Conservation (phyloP, 2,329 filamentous ascomycete species). For the Paracamarosporium sp. region DNA sequence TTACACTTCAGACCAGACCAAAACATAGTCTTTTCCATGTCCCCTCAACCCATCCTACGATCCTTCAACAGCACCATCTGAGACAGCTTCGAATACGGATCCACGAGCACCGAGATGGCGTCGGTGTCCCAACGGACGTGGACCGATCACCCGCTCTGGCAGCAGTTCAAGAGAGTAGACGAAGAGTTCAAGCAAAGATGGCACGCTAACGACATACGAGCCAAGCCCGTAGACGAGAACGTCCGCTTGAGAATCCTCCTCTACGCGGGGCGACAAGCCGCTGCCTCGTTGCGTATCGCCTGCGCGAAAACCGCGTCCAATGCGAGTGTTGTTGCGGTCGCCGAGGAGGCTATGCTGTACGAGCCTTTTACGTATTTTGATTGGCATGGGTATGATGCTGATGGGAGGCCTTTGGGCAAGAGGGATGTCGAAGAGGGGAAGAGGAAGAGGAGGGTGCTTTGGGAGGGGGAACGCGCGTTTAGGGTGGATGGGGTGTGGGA, state of each 20-base stretch:
- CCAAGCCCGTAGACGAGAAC: neutral
- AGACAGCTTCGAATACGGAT: neutral
- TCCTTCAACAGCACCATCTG: neutral
- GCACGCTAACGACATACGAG: neutral
- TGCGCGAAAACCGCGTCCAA: conserved; percentile 3
- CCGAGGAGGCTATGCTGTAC: conserved; percentile 14
- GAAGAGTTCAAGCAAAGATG: neutral
- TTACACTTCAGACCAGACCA: neutral
- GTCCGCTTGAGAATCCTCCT: conserved; percentile 6
- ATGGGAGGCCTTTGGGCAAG: neutral
- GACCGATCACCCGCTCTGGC: neutral
- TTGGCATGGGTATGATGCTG: conserved; percentile 23
- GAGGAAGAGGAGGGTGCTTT: conserved; percentile 21
- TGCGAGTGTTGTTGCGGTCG: neutral
- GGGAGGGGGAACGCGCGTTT: conserved; percentile 25
- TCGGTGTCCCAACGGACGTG: neutral
- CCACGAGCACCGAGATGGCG: neutral
- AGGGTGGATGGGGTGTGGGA: conserved; percentile 9
- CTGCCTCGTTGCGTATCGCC: conserved; percentile 18
- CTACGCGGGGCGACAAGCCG: conserved; percentile 20
- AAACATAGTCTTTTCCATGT: neutral
- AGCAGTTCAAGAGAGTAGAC: neutral
- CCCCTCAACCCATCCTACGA: neutral
- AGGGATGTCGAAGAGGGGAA: neutral
- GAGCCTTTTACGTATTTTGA: conserved; percentile 38